Evolutionary conservation across 192 early-diverging fungal species (phyloP).

Genomic region (Fimicolochytrium jonesii): DNA sequence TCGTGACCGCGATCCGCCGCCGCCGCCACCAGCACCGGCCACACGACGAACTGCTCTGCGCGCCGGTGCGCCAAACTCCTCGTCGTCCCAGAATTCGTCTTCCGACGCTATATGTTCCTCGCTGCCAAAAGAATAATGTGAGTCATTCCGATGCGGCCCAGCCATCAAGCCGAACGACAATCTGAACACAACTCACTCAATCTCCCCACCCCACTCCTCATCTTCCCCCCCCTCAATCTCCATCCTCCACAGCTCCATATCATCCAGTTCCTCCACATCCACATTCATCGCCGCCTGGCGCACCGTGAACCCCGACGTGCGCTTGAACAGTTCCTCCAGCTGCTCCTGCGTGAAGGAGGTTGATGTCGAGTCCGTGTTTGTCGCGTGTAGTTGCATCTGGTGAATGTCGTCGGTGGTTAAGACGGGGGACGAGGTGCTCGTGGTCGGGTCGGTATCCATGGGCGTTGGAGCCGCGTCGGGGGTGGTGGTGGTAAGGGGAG

Average conservation of each 20-base stretch:
- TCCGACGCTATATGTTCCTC: conserved; percentile 79
- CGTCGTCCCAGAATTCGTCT: conserved; percentile 77
- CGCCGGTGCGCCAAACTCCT: background rate
- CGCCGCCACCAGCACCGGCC: conserved; percentile 7
- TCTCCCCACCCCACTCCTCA: conserved; percentile 72
- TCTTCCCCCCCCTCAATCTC: conserved; percentile 67
- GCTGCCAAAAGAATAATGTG: conserved; percentile 32
- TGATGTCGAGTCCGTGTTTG: too few relatives aligned
- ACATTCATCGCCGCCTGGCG: conserved; percentile 56
- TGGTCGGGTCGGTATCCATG: too few relatives aligned
- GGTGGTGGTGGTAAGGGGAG: too few relatives aligned
- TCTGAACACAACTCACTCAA: conserved; percentile 38
- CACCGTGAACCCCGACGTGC: conserved; percentile 84
- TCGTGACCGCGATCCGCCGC: conserved; percentile 11
- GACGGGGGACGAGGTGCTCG: too few relatives aligned
- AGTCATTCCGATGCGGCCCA: background rate
- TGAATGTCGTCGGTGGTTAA: too few relatives aligned
- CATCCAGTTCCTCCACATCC: conserved; percentile 60
- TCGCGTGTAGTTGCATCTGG: too few relatives aligned
- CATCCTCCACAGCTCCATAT: conserved; percentile 74
- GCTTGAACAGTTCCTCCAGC: conserved; percentile 85
- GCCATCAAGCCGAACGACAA: background rate
- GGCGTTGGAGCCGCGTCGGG: too few relatives aligned
- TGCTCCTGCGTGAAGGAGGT: conserved; percentile 49
- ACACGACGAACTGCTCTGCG: background rate